Evolutionary conservation across 1,139 yeast species (phyloP), one percentile per base, ranked within the genome.

Genomic region (Blastobotrys persicus): DNA sequence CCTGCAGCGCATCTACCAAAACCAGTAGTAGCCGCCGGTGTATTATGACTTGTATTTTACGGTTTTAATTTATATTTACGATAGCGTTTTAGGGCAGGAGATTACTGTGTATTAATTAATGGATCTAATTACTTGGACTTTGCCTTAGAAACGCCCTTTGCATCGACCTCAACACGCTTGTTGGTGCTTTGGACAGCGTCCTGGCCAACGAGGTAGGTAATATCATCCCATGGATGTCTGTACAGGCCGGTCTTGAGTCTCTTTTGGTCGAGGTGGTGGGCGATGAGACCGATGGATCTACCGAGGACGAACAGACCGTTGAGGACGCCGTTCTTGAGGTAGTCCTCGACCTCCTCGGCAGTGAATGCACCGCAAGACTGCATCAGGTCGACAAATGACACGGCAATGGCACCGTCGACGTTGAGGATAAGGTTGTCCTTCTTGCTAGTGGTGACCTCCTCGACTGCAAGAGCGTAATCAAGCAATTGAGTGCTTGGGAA

Each of bases 1-100:
- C 1, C 74, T 91, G 56, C 85, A 85, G 70, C 81, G 84, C 56
- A 83, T 89, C 70, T 89, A 95, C 94, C 44, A 44, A 12, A 37
- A 37, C 28, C 26, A 37, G 11, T 37, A 47, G 37, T 38, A 33
- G 19, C 32, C 31, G 13, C 23, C 3, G n/a, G n/a, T n/a, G n/a
- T n/a, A n/a, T n/a, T n/a, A n/a, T n/a, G n/a, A n/a, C n/a, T n/a
- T n/a, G n/a, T n/a, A n/a, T n/a, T n/a, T n/a, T n/a, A n/a, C n/a
- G n/a, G n/a, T n/a, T n/a, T n/a, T n/a, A n/a, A n/a, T n/a, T n/a
- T n/a, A n/a, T n/a, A n/a, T n/a, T n/a, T n/a, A n/a, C n/a, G n/a
- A n/a, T n/a, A n/a, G n/a, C n/a, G n/a, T n/a, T n/a, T n/a, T n/a
- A n/a, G n/a, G n/a, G n/a, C n/a, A n/a, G n/a, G n/a, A n/a, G n/a